Evolutionary conservation across 148 eudicot genomes (phyloP).

Genomic region (Pharnaceum exiguum): DNA sequence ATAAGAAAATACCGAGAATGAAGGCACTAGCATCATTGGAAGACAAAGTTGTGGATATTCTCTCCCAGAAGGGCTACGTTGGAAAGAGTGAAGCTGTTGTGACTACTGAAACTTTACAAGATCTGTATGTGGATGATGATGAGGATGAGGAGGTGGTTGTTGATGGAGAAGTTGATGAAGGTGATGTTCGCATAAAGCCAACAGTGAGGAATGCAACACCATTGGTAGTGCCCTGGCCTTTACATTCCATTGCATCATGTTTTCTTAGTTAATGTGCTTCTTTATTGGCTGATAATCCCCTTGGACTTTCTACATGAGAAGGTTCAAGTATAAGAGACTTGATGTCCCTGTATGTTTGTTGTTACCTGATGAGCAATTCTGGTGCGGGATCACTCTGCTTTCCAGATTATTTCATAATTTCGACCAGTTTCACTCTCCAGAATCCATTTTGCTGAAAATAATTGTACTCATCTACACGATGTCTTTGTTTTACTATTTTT

Average conservation of each 20-base stretch:
- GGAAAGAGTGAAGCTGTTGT: conserved; percentile 52
- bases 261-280: neutral
- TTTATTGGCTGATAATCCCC: neutral
- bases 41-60: conserved; percentile 76
- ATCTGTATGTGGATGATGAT: conserved; percentile 70
- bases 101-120: conserved; percentile 46
- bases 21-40: conserved; percentile 82
- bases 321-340: too few species aligned
- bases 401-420: too few species aligned
- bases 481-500: too few species aligned
- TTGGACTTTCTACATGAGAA: neutral
- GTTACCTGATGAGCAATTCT: too few species aligned
- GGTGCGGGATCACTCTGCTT: too few species aligned
- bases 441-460: too few species aligned
- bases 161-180: conserved; percentile 99
- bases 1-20: conserved; percentile 85
- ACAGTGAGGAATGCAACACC: conserved; percentile 53
- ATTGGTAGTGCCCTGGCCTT: conserved; percentile 40
- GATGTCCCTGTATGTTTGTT: too few species aligned
- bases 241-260: neutral
- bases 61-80: conserved; percentile 86
- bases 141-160: conserved; percentile 97
- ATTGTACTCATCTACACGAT: too few species aligned
- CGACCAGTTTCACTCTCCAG: too few species aligned
- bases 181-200: conserved; percentile 96